Percentiles rank a stretch among this genome's conserved stretches.
phyloP scores from a whole-genome alignment of 2,329 filamentous ascomycete species.

The Diaporthe aspalathi region DNA sequence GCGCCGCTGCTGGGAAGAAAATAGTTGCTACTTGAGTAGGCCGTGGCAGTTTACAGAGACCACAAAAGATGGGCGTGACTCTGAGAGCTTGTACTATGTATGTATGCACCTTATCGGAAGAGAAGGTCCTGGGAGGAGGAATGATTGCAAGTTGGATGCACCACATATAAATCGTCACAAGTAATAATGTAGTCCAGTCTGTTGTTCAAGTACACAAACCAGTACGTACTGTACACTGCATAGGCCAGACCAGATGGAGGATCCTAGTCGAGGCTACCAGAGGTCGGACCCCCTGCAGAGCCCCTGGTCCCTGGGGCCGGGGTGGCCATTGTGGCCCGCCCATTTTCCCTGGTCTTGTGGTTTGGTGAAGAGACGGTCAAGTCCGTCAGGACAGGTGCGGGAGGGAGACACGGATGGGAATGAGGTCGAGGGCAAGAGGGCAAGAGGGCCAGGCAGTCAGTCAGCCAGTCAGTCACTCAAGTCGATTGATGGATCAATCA shows the following conservation, averaged over 20 bases:
- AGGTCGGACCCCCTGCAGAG: background rate
- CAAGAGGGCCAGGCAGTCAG: no score
- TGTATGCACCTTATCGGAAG: background rate
- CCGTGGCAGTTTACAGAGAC: background rate
- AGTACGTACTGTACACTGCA: no score
- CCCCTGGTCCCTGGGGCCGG: conserved; percentile 14
- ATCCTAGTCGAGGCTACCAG: background rate
- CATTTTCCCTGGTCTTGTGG: conserved; percentile 28
- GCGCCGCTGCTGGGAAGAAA: background rate
- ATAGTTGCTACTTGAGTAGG: background rate
- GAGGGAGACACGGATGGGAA: no score
- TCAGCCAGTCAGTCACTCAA: background rate
- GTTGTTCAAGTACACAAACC: no score
- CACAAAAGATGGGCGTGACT: conserved; percentile 11
- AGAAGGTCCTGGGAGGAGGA: background rate
- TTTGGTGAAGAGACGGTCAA: conserved; percentile 31
- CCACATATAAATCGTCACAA: background rate
- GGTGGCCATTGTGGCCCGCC: conserved; percentile 1
- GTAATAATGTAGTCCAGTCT: no score
- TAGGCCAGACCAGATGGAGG: background rate
- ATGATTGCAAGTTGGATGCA: background rate
- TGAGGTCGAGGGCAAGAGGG: no score
- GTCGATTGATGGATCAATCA: background rate
- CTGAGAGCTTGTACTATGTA: no score
- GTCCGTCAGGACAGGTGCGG: conserved; percentile 9